Base-by-base conservation (phyloP, 495 filamentous ascomycete species). In the Penicillium canescens region DNA sequence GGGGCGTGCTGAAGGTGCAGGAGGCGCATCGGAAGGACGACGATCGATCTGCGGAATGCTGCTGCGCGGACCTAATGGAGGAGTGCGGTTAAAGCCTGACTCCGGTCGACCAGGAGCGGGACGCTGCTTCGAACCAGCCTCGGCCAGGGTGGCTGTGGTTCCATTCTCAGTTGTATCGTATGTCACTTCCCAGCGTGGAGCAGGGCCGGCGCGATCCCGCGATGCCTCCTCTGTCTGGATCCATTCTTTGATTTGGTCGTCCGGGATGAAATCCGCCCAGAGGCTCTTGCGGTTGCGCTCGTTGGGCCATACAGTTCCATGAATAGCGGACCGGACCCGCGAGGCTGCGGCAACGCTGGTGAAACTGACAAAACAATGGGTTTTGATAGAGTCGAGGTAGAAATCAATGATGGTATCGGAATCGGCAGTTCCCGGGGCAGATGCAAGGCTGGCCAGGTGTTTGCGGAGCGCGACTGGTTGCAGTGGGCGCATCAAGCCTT, bases 211-310 rank as follows among this genome's bases (percentile, higher is more conserved):
- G 2, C 79, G 65, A 34, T 72, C 63, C 9, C 72, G 66, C 10
- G 79, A 75, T 11, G 75, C 64, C 66, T 86, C 71, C 66, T 96
- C 91, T 8, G 67, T 78, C 9, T 80, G 74, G 46, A 95, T 82
- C 92, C 92, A 98, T 39, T 86, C 81, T 20, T 72, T 61, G 11
- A 95, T 73, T 52, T 82, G 81, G 21, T 90, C 82, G 49, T 88
- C 82, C 0, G 94, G 94, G 6, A 97, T 80, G 65, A 96, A 98
- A 59, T 98, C 94, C 4, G 87, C 90, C 82, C 88, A 96, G 4
- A 98, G 81, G 3, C 81, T 81, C 67, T 94, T 93, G 36, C 94
- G 83, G 41, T 87, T 87, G 44, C 86, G 82, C 68, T 98, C 94
- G 36, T 90, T 82, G 1, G 94, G 94, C 90, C 91, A 98, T 36